phyloP scores from a whole-genome alignment of 2,329 filamentous ascomycete species.

The Cryphonectria parasitica region DNA sequence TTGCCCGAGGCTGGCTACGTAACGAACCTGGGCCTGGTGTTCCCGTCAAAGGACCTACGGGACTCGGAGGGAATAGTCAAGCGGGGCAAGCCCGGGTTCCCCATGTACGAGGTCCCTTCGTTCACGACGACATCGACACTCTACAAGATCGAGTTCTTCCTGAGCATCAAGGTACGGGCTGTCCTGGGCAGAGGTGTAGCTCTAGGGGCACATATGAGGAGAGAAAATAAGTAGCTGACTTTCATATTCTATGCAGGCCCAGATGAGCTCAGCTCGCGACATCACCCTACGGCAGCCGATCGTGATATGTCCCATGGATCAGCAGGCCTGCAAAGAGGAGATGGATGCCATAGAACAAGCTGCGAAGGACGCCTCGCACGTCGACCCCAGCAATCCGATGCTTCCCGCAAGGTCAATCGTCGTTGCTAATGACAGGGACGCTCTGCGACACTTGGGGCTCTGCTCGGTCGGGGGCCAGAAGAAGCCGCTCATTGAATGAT shows the following conservation, averaged over 20 bases:
- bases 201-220: neutral
- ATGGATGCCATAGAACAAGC: slow-evolving; percentile 98
- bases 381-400: slow-evolving; percentile 90
- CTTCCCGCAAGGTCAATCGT: slow-evolving; percentile 86
- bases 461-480: slow-evolving; percentile 67
- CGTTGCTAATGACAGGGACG: slow-evolving; percentile 72
- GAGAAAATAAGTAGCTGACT: slow-evolving; percentile 6
- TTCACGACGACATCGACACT: slow-evolving; percentile 93
- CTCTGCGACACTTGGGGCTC: slow-evolving; percentile 64
- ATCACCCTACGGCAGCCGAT: slow-evolving; percentile 90
- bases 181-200: neutral
- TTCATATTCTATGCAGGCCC: slow-evolving; percentile 62
- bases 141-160: slow-evolving; percentile 98
- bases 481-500: slow-evolving; percentile 67
- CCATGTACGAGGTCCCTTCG: slow-evolving; percentile 82
- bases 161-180: slow-evolving; percentile 80
- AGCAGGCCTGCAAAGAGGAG: slow-evolving; percentile 95
- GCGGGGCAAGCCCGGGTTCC: slow-evolving; percentile 83
- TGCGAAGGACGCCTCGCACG: slow-evolving; percentile 85
- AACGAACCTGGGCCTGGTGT: slow-evolving; percentile 88
- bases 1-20: slow-evolving; percentile 91
- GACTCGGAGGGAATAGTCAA: slow-evolving; percentile 88
- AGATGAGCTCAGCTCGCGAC: slow-evolving; percentile 84
- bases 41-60: slow-evolving; percentile 85
- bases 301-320: slow-evolving; percentile 92